phyloP scores from a whole-genome alignment of 2,329 filamentous ascomycete species.

The Phoma sp. region DNA sequence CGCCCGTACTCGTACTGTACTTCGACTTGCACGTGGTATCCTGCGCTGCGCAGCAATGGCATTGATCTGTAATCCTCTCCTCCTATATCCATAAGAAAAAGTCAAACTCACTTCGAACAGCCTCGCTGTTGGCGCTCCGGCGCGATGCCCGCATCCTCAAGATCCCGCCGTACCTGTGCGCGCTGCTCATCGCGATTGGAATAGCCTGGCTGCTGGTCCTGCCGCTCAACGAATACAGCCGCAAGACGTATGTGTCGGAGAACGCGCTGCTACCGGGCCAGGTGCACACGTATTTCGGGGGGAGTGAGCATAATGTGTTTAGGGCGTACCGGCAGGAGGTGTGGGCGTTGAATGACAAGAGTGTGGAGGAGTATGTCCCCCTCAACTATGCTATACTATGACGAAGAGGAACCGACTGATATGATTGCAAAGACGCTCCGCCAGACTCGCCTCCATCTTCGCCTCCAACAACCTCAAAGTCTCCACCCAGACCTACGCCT shows the following conservation, averaged over 20 bases:
- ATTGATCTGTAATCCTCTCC: slow-evolving; percentile 35
- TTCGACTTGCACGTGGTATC: too few relatives aligned
- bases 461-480: slow-evolving; percentile 82
- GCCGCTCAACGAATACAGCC: slow-evolving; percentile 87
- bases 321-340: slow-evolving; percentile 88
- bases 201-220: slow-evolving; percentile 89
- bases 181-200: slow-evolving; percentile 82
- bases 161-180: slow-evolving; percentile 85
- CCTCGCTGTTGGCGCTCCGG: slow-evolving; percentile 71
- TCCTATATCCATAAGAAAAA: background rate
- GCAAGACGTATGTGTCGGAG: slow-evolving; percentile 94
- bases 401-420: slow-evolving; percentile 5
- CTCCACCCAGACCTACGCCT: slow-evolving; percentile 86
- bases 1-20: too few relatives aligned
- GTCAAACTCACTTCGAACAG: slow-evolving; percentile 22
- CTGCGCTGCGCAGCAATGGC: slow-evolving; percentile 32
- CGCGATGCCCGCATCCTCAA: slow-evolving; percentile 82
- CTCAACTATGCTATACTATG: background rate
- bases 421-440: slow-evolving; percentile 56
- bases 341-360: slow-evolving; percentile 61
- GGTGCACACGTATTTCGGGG: slow-evolving; percentile 96
- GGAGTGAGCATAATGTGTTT: slow-evolving; percentile 94
- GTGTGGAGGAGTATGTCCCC: slow-evolving; percentile 45
- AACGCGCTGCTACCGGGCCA: slow-evolving; percentile 95
- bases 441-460: slow-evolving; percentile 77